A percentile compares a stretch with the other conserved stretches of the same genome.
Evolutionary conservation across 2,329 filamentous ascomycete genomes (phyloP).

Genomic region (Penicillium aurantiogriseum): DNA sequence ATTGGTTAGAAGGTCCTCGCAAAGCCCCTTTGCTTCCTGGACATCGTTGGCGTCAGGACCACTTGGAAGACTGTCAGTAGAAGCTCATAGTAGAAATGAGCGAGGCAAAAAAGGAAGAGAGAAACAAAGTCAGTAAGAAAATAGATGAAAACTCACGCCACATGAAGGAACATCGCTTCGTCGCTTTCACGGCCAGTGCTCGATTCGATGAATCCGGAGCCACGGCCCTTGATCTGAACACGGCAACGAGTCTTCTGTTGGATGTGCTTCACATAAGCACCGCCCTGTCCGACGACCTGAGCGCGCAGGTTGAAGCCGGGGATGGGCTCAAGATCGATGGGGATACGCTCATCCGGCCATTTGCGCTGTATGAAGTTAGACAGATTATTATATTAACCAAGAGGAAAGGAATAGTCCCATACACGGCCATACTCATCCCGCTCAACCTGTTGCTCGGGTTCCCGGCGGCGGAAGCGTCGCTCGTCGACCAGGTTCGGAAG

Average conservation of each 20-base stretch:
- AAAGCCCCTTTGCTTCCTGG: slow-evolving; percentile 80
- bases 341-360: slow-evolving; percentile 97
- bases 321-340: slow-evolving; percentile 84
- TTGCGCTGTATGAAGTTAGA: slow-evolving; percentile 65
- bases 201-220: slow-evolving; percentile 89
- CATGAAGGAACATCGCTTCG: slow-evolving; percentile 94
- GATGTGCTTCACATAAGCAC: slow-evolving; percentile 96
- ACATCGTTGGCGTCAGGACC: slow-evolving; percentile 87
- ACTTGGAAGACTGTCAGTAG: slow-evolving; percentile 46
- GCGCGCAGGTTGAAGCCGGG: slow-evolving; percentile 94
- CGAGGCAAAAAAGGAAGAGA: not conserved
- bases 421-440: slow-evolving; percentile 88
- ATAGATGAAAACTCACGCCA: slow-evolving; percentile 60
- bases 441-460: slow-evolving; percentile 73
- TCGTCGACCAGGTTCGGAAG: slow-evolving; percentile 94
- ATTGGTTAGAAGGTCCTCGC: slow-evolving; percentile 80
- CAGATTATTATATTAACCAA: not conserved
- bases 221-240: slow-evolving; percentile 96
- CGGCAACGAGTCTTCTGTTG: slow-evolving; percentile 92
- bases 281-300: slow-evolving; percentile 91
- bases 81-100: not conserved
- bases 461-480: slow-evolving; percentile 80
- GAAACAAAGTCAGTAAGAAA: not conserved
- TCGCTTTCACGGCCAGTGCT: slow-evolving; percentile 88
- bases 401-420: slow-evolving; percentile 24